These are phyloP conservation scores for Termitomyces sp. DNA, from an alignment of 1,284 basidiomycete genomes.

Conservation along the genomic window DNA sequence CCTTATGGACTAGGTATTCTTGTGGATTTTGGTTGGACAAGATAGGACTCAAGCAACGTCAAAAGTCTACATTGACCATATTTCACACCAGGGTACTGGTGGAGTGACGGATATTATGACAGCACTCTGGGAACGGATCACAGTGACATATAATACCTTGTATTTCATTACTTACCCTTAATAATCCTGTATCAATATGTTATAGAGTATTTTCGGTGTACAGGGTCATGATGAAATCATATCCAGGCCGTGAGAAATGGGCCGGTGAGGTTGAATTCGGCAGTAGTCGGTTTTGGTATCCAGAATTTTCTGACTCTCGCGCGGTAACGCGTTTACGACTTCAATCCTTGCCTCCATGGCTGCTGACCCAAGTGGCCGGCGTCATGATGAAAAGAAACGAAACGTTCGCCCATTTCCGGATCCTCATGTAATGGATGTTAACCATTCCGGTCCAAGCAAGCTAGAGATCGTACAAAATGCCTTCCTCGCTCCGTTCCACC, in stretches of 20 bases:
- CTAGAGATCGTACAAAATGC: constrained; percentile 61
- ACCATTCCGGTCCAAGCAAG: constrained; percentile 34
- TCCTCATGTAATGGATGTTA: constrained; percentile 26
- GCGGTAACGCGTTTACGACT: not conserved
- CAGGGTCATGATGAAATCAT: not conserved
- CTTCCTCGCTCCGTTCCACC: constrained; percentile 61
- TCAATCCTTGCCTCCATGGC: constrained; percentile 22
- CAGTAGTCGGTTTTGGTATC: constrained; percentile 15
- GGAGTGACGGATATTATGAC: constrained; percentile 2
- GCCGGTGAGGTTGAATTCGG: constrained; percentile 17
- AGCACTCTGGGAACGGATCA: constrained; percentile 12
- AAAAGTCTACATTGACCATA: not conserved
- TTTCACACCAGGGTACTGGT: not conserved
- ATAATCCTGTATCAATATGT: constrained; percentile 13
- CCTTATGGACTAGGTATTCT: constrained; percentile 67
- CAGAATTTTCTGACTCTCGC: constrained; percentile 11
- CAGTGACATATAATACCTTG: constrained; percentile 18
- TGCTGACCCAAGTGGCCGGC: constrained; percentile 21
- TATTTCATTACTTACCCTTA: constrained; percentile 12
- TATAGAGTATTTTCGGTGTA: not conserved
- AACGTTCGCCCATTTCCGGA: constrained; percentile 33
- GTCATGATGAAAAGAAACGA: constrained; percentile 22
- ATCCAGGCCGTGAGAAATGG: constrained; percentile 17
- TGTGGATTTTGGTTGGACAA: constrained; percentile 66
- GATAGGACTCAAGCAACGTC: constrained; percentile 16